Evolutionary conservation across 2,329 filamentous ascomycete species (phyloP), one percentile per base, ranked within the genome.

Genomic region (Pestalotiopsis sp.): DNA sequence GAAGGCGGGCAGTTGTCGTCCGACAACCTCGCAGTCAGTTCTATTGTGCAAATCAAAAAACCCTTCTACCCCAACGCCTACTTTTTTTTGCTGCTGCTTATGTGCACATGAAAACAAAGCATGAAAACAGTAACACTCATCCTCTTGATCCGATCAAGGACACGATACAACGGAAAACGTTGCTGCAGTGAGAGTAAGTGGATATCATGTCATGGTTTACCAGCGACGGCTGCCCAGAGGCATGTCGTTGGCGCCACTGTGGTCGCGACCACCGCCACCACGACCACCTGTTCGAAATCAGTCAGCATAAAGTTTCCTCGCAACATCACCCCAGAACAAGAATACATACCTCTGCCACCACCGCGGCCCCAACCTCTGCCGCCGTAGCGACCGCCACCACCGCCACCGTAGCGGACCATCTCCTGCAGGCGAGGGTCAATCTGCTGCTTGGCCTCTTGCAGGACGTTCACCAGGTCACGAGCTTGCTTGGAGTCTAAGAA

Each of bases 371-470:
- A 91, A 76, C 93, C 85, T 74, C 88, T 84, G 76, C 88, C 90
- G 77, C 92, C 90, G 77, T 89, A 91, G 72, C 92, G 88, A 77
- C 93, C 90, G 74, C 92, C 90, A 74, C 92, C 90, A 66, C 92
- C 92, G 69, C 94, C 93, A 74, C 94, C 90, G 80, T 95, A 98
- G 81, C 96, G 93, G 75, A 90, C 91, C 96, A 99, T 98, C 87
- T 99, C 96, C 72, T 91, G 90, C 72, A 99, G 92, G 81, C 94
- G 92, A 79, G 96, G 96, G 78, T 98, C 96, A 82, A 99, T 95
- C 83, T 97, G 92, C 86, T 99, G 96, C 87, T 98, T 98, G 74
- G 96, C 95, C 85, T 99, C 96, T 79, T 91, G 91, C 75, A 99
- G 92, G 77, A 99, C 93, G 76, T 89, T 88, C 76, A 99, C 91